Evolutionary conservation across 257 asterid species (phyloP), one percentile per base, ranked within the genome.

Genomic region (Solanum rostratum): DNA sequence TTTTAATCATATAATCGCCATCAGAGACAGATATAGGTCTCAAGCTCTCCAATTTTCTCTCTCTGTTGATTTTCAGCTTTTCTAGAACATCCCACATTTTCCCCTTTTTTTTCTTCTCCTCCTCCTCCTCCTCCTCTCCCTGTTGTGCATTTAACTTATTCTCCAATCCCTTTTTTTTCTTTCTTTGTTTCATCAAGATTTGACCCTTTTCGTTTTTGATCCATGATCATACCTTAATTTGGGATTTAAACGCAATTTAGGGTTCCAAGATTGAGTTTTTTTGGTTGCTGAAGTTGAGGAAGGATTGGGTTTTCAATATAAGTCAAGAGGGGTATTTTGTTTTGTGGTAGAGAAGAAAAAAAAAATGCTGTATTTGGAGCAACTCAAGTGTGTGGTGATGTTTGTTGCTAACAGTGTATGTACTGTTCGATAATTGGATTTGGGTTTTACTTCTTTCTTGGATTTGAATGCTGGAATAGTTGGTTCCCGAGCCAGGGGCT

Each of bases 401-500:
- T 84, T 89, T 63, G 79, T 49, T 69, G 50, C 16, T 83, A 49
- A 12, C 53, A 50, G n/a, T 46, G 37, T 49, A 84, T 89, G 85
- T 85, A 71, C 86, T 86, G 88, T 89, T 83, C 59, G 60, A 52
- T 85, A 87, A 87, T 84, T 86, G 84, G 70, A 73, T 73, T 73
- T 73, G 39, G 7, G 30, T 73, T 73, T 73, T 73, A 76, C 86
- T 85, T 37, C 86, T 85, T 79, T 37, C 85, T 87, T 76, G 84
- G 85, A 87, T 88, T 87, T 90, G 89, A 91, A 91, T 93, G 98
- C 89, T 87, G 90, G 94, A 91, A 92, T 93, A 93, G 90, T 93
- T 92, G 94, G 84, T 90, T 92, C 97, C 98, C 97, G 97, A 89
- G 98, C 98, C 93, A 52, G 92, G 84, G 91, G 98, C 97, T 93